Percentiles rank a stretch among this genome's conserved stretches.
phyloP scores from a whole-genome alignment of 116 monocot species.

The Thalassia testudinum region DNA sequence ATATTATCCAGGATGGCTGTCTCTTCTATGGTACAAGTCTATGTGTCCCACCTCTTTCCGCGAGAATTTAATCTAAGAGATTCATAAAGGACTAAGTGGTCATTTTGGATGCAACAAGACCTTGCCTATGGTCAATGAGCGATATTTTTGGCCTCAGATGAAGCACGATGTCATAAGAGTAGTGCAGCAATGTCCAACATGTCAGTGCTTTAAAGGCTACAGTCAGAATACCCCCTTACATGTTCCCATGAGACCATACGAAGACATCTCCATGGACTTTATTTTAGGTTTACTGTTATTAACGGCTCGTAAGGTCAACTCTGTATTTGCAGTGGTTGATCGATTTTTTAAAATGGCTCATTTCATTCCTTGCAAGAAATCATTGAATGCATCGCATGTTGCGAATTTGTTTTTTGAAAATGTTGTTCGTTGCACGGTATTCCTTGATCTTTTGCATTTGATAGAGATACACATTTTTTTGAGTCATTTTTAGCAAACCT shows the following conservation, averaged over 20 bases:
- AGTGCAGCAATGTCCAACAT: too few relatives aligned
- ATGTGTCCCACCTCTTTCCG: too few relatives aligned
- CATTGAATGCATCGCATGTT: not conserved
- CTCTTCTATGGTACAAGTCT: too few relatives aligned
- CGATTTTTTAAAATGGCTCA: slow-evolving; percentile 3
- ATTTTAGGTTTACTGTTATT: not conserved
- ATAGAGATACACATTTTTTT: not conserved
- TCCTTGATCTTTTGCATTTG: not conserved
- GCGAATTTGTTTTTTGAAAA: not conserved
- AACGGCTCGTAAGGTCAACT: not conserved
- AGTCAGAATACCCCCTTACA: too few relatives aligned
- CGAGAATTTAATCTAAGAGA: too few relatives aligned
- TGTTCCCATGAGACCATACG: not conserved
- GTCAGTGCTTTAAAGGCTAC: too few relatives aligned
- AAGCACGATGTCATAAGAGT: too few relatives aligned
- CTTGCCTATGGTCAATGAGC: too few relatives aligned
- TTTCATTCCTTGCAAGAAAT: slow-evolving; percentile 1
- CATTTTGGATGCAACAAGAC: too few relatives aligned
- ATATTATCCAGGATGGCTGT: too few relatives aligned
- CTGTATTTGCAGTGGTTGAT: not conserved
- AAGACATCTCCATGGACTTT: slow-evolving; percentile 2
- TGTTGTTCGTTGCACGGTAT: not conserved
- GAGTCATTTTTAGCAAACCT: not conserved
- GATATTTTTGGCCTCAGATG: too few relatives aligned
- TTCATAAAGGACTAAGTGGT: too few relatives aligned